These are phyloP conservation scores for Globisporangium uncinulatum DNA, from an alignment of 352 stramenopile species.

Conservation along the genomic window DNA sequence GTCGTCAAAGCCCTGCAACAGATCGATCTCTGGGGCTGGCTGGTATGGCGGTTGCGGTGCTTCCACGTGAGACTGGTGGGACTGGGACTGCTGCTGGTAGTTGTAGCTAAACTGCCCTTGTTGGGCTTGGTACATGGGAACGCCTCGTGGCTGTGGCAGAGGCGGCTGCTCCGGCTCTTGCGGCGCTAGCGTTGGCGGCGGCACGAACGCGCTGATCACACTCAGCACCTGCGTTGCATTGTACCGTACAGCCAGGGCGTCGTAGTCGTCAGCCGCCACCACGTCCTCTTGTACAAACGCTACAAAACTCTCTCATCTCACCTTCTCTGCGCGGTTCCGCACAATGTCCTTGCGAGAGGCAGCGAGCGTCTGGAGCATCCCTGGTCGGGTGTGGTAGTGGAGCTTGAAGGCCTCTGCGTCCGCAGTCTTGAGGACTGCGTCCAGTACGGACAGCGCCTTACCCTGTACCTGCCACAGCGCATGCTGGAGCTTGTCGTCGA, in stretches of 20 bases:
- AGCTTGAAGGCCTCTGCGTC: conserved; percentile 61
- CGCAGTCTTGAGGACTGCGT: conserved; percentile 50
- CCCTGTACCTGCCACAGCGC: conserved; percentile 78
- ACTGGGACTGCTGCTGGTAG: conserved; percentile 1
- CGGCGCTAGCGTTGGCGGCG: conserved; percentile 11
- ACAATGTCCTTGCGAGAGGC: conserved; percentile 72
- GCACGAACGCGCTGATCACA: conserved; percentile 22
- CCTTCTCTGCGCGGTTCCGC: conserved; percentile 70
- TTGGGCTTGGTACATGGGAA: conserved; percentile 5
- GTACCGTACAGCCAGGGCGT: no score
- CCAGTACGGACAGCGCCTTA: conserved; percentile 74
- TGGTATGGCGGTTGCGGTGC: conserved; percentile 1
- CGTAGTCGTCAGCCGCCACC: not conserved
- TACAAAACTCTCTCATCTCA: conserved; percentile 8
- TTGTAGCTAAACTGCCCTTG: conserved; percentile 5
- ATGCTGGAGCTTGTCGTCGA: conserved; percentile 84
- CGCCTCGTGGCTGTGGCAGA: not conserved
- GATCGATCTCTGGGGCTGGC: conserved; percentile 8
- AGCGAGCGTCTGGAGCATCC: conserved; percentile 53
- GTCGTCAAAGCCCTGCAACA: conserved; percentile 15
- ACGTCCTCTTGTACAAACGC: no score
- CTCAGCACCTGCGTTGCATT: conserved; percentile 18
- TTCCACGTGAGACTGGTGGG: not conserved
- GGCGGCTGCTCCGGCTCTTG: conserved; percentile 5
- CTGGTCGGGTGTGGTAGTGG: conserved; percentile 45